Evolutionary conservation across 768 basidiomycete species (phyloP).

Genomic region (Collybiopsis luxurians): DNA sequence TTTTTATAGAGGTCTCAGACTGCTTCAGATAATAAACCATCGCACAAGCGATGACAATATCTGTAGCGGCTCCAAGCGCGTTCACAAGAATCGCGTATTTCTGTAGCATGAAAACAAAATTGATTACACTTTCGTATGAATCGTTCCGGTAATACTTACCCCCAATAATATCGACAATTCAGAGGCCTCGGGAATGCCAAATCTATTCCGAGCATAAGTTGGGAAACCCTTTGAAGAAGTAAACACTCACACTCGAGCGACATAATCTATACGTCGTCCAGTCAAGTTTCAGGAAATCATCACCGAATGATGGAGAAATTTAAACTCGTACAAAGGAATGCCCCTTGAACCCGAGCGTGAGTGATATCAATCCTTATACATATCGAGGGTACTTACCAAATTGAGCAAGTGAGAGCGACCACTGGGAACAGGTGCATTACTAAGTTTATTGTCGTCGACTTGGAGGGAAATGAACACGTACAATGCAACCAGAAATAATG

Average conservation of each 20-base stretch:
- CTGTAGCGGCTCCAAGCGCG: not conserved
- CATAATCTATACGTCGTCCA: not conserved
- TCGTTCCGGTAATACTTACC: too few species aligned
- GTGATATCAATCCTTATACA: not conserved
- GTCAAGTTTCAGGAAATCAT: too few species aligned
- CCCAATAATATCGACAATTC: not conserved
- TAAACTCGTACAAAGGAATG: conserved; percentile 4
- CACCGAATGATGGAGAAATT: too few species aligned
- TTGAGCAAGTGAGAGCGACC: conserved; percentile 4
- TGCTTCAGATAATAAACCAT: conserved; percentile 6
- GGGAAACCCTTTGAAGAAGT: too few species aligned
- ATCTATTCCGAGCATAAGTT: not conserved
- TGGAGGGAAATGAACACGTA: not conserved
- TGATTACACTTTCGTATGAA: too few species aligned
- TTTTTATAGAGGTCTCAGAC: not conserved
- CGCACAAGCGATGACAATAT: conserved; percentile 4
- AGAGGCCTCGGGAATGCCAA: not conserved
- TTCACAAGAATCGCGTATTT: conserved; percentile 5
- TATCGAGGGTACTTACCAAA: not conserved
- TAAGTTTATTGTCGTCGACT: not conserved
- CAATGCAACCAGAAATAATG: not conserved
- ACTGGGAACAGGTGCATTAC: not conserved
- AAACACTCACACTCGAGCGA: conserved; percentile 4
- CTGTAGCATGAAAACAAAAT: not conserved
- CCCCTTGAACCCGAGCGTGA: not conserved